Percentiles rank a stretch among this genome's conserved stretches.
Evolutionary conservation across 768 basidiomycete genomes (phyloP).

Genomic region (Mycena venus): DNA sequence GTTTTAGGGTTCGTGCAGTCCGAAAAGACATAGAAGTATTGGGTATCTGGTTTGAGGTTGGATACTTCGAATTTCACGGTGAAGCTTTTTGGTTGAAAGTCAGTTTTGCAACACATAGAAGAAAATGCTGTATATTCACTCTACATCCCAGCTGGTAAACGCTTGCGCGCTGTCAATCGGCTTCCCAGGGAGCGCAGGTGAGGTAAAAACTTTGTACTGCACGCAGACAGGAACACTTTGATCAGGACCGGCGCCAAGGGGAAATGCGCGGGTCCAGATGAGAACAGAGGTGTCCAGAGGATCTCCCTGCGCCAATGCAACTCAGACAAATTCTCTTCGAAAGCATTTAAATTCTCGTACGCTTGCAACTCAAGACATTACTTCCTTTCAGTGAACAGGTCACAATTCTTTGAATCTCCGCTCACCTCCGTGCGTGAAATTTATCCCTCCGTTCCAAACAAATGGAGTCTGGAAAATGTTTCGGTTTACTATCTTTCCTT

Average conservation of each 20-base stretch:
- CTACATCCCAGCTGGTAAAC: conserved; percentile 70
- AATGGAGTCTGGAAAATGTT: conserved; percentile 51
- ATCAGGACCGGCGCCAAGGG: conserved; percentile 52
- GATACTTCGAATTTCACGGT: conserved; percentile 73
- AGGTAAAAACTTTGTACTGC: conserved; percentile 58
- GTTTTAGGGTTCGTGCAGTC: conserved; percentile 63
- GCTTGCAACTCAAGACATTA: conserved; percentile 55
- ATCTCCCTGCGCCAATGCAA: conserved; percentile 57
- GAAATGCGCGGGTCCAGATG: conserved; percentile 68
- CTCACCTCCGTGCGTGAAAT: conserved; percentile 63
- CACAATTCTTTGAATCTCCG: not conserved
- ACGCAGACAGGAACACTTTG: conserved; percentile 66
- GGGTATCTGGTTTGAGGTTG: conserved; percentile 62
- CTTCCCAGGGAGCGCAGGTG: conserved; percentile 48
- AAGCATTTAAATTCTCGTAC: conserved; percentile 45
- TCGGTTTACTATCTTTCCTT: not conserved
- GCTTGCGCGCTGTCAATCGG: conserved; percentile 60
- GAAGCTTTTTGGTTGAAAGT: conserved; percentile 39
- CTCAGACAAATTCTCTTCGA: not conserved
- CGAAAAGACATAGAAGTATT: conserved; percentile 68
- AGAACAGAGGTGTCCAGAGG: conserved; percentile 67
- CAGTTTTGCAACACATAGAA: not conserved
- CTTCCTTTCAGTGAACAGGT: not conserved
- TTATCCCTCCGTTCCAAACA: conserved; percentile 64
- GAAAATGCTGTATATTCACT: conserved; percentile 31